Conservation (phyloP, 495 filamentous ascomycete genomes). For the Articulospora tetracladia region DNA sequence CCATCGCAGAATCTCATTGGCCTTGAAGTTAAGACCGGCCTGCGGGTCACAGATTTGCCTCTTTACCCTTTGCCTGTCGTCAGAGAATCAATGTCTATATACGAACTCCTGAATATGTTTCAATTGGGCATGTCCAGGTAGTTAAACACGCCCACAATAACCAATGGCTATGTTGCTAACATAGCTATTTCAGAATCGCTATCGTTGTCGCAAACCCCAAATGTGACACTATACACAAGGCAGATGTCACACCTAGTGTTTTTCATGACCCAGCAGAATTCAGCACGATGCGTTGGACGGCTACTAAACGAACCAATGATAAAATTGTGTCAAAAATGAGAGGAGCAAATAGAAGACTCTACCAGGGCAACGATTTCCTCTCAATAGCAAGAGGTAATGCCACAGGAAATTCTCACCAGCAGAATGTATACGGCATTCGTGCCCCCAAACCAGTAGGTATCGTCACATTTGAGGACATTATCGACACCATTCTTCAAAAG, state of each 20-base stretch:
- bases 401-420: not conserved
- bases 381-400: not conserved
- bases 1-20: constrained; percentile 19
- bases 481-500: constrained; percentile 21
- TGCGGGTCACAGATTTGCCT: constrained; percentile 18
- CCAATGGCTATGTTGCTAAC: constrained; percentile 21
- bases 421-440: constrained; percentile 10
- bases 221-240: not conserved
- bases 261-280: not conserved
- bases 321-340: constrained; percentile 4
- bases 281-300: constrained; percentile 10
- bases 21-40: constrained; percentile 4
- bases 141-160: not conserved
- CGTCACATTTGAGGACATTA: constrained; percentile 23
- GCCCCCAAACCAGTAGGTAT: constrained; percentile 21
- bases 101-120: constrained; percentile 23
- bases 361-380: not conserved
- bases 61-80: constrained; percentile 24
- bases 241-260: not conserved
- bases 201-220: constrained; percentile 16
- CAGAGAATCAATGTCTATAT: constrained; percentile 14
- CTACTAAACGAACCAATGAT: constrained; percentile 8
- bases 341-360: not conserved
- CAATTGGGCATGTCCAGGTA: constrained; percentile 22
- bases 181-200: constrained; percentile 14